Base-by-base conservation (phyloP, 495 filamentous ascomycete genomes). In the Penicillium silybi region DNA sequence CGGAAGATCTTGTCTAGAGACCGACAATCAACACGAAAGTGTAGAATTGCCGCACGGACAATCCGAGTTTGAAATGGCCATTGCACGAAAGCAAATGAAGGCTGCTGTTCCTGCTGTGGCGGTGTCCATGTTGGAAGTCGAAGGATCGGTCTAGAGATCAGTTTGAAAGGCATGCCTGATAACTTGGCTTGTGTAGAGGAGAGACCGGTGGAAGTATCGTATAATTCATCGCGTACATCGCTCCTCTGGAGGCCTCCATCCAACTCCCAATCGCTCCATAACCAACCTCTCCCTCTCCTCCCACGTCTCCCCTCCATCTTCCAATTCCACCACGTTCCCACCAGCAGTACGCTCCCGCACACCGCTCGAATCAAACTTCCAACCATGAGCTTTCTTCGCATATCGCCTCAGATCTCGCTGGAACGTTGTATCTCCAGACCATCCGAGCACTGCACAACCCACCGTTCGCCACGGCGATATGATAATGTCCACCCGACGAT, bases 341-440 rank as follows among this genome's bases (percentile, higher is more conserved):
- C 88, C 88, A 40, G 83, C 80, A 18, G 41, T 64, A 19, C 85
- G 72, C 62, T 82, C 84, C 46, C 90, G 76, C 2, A 97, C 78
- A 0, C 95, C 95, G 61, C 87, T 95, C 27, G 87, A 90, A 62
- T 96, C 90, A 65, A 99, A 97, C 67, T 92, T 95, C 79, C 88
- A 87, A 9, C 71, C 70, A 54, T 80, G 80, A 40, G 75, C 75
- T 47, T 84, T 80, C 71, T 91, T 95, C 44, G 85, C 86, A 65
- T 89, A 92, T 44, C 85, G 69, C 35, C 91, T 72, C 48, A 99
- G 61, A 66, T 99, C 93, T 26, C 95, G 74, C 72, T 96, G 81
- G 61, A 96, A 99, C 0, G 91, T 96, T 5, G 83, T 89, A 8
- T 85, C 95, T 2, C 89, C 88, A 13, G 86, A 85, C 95, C 92